Conservation (phyloP, 768 basidiomycete species). For the Mycena albidolilacea region DNA sequence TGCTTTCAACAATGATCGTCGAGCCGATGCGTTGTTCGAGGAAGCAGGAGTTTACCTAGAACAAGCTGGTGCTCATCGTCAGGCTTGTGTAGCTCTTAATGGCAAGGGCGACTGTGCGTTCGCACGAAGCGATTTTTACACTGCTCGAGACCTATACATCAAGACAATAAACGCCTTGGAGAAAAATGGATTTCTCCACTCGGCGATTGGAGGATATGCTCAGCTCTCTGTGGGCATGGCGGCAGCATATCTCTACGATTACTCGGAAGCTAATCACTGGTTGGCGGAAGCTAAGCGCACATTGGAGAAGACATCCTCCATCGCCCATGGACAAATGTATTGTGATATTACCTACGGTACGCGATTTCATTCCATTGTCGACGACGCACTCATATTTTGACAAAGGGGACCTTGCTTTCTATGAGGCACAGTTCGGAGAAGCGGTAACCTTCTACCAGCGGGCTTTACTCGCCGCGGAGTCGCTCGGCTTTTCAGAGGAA, state of each 20-base stretch:
- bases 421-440: constrained; percentile 26
- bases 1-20: constrained; percentile 28
- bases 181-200: constrained; percentile 27
- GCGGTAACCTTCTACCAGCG: constrained; percentile 30
- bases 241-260: constrained; percentile 36
- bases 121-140: constrained; percentile 32
- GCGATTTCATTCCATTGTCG: background rate
- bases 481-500: constrained; percentile 31
- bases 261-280: constrained; percentile 29
- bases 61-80: constrained; percentile 33
- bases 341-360: constrained; percentile 37
- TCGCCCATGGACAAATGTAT: constrained; percentile 30
- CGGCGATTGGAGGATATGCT: constrained; percentile 27
- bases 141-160: constrained; percentile 30
- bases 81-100: constrained; percentile 22
- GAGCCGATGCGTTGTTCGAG: constrained; percentile 31
- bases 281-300: constrained; percentile 22
- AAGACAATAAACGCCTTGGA: constrained; percentile 20
- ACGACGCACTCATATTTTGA: background rate
- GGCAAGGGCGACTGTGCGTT: constrained; percentile 36
- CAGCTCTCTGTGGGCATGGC: constrained; percentile 32
- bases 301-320: constrained; percentile 15
- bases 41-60: constrained; percentile 32
- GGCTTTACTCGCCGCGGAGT: constrained; percentile 28
- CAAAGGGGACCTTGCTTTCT: constrained; percentile 36